These are phyloP conservation scores for Ustilago curta DNA, from an alignment of 1,284 basidiomycete species.

Conservation along the genomic window DNA sequence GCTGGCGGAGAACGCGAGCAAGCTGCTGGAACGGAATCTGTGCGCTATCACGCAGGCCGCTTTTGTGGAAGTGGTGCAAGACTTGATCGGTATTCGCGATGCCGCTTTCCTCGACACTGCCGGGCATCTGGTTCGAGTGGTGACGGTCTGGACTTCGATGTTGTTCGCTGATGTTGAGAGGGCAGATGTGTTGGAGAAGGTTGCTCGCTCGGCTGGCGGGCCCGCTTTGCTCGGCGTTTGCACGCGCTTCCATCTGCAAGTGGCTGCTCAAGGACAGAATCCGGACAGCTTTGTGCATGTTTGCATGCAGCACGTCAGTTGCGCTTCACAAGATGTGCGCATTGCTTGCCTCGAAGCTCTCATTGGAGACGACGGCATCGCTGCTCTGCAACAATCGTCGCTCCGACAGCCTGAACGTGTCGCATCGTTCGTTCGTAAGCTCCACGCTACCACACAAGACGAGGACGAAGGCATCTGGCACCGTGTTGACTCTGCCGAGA, in stretches of 20 bases:
- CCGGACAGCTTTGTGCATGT: conserved; percentile 21
- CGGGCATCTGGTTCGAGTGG: conserved; percentile 16
- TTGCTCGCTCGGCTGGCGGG: conserved; percentile 23
- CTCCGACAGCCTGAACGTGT: conserved; percentile 11
- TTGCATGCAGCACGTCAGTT: conserved; percentile 13
- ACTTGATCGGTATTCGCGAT: conserved; percentile 24
- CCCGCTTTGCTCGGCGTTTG: conserved; percentile 32
- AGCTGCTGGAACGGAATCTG: conserved; percentile 38
- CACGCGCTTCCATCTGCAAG: conserved; percentile 31
- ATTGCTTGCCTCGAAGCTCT: conserved; percentile 41
- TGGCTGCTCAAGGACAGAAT: conserved; percentile 5
- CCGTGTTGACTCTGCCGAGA: conserved; percentile 36
- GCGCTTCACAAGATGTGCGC: conserved; percentile 25
- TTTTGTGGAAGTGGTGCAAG: conserved; percentile 51
- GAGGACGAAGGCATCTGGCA: conserved; percentile 46
- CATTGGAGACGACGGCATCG: conserved; percentile 31
- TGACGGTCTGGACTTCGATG: conserved; percentile 23
- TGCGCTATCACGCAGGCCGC: conserved; percentile 53
- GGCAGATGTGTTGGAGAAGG: conserved; percentile 14
- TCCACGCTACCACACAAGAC: conserved; percentile 22
- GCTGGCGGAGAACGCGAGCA: conserved; percentile 20
- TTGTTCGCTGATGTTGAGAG: conserved; percentile 18
- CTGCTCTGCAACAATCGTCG: conserved; percentile 22
- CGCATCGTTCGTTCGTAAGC: conserved; percentile 18
- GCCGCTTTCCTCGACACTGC: conserved; percentile 20